These are phyloP conservation scores for Phytophthora ohioensis DNA, from an alignment of 352 stramenopile genomes.

Conservation along the genomic window DNA sequence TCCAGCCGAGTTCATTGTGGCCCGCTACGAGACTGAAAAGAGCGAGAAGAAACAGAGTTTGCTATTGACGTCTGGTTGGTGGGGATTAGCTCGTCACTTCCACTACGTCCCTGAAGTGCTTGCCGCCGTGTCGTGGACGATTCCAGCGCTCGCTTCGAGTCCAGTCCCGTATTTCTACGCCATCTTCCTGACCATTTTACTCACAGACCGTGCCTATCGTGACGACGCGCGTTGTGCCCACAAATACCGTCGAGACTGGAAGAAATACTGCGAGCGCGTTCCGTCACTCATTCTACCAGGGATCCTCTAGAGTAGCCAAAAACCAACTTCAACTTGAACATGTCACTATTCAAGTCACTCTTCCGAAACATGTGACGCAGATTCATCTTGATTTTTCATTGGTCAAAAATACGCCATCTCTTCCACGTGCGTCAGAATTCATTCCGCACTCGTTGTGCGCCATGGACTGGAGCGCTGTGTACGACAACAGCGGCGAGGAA, in stretches of 20 bases:
- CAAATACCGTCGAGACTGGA: slow-evolving; percentile 98
- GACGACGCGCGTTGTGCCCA: slow-evolving; percentile 95
- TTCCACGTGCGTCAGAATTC: not conserved
- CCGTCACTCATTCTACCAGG: slow-evolving; percentile 90
- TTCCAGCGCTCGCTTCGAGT: slow-evolving; percentile 66
- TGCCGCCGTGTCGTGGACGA: slow-evolving; percentile 80
- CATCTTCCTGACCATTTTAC: slow-evolving; percentile 93
- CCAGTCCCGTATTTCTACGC: slow-evolving; percentile 90
- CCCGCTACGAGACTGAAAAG: slow-evolving; percentile 92
- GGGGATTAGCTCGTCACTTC: slow-evolving; percentile 95
- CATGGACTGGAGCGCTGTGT: slow-evolving; percentile 86
- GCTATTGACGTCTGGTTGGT: slow-evolving; percentile 94
- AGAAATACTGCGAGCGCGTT: slow-evolving; percentile 92
- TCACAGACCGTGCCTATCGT: slow-evolving; percentile 95
- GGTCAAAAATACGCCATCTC: not conserved
- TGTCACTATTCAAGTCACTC: not conserved
- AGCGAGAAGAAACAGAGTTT: slow-evolving; percentile 92
- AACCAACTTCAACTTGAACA: slow-evolving; percentile 33
- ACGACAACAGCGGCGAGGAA: slow-evolving; percentile 79
- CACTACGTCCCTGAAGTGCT: slow-evolving; percentile 96
- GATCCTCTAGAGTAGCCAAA: slow-evolving; percentile 56
- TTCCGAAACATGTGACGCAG: not conserved
- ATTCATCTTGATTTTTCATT: not conserved
- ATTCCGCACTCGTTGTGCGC: slow-evolving; percentile 4
- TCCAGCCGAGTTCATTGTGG: slow-evolving; percentile 92